These are phyloP conservation scores for Fragilaria radians DNA, from an alignment of 108 stramenopile species.

Conservation along the genomic window DNA sequence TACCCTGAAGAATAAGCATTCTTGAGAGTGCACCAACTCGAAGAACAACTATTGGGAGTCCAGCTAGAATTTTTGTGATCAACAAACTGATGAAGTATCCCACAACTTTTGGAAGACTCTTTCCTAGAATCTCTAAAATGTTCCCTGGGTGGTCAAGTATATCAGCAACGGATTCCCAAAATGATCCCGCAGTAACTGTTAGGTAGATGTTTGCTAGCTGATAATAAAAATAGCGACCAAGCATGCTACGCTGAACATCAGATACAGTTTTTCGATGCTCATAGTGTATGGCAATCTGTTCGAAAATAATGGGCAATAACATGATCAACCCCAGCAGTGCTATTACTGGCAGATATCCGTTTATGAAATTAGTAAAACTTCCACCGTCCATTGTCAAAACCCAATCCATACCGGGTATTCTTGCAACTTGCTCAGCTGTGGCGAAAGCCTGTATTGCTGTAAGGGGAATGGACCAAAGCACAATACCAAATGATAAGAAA, in stretches of 20 bases:
- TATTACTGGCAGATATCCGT: conserved; percentile 88
- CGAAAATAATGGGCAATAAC: conserved; percentile 78
- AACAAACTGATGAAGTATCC: conserved; percentile 84
- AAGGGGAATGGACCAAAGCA: conserved; percentile 86
- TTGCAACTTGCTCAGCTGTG: conserved; percentile 22
- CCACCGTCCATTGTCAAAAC: conserved; percentile 33
- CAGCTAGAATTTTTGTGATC: conserved; percentile 85
- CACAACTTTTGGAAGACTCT: conserved; percentile 70
- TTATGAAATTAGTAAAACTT: conserved; percentile 62
- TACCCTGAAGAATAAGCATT: conserved; percentile 46
- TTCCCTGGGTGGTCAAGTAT: conserved; percentile 79
- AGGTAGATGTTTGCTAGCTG: conserved; percentile 87
- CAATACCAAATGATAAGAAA: conserved; percentile 53
- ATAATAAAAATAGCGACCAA: conserved; percentile 87
- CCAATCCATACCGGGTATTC: conserved; percentile 50
- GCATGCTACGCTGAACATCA: conserved; percentile 77
- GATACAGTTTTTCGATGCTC: conserved; percentile 75
- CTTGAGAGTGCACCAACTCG: conserved; percentile 64
- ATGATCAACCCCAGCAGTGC: conserved; percentile 71
- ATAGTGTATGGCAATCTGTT: conserved; percentile 64
- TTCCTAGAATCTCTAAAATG: conserved; percentile 62
- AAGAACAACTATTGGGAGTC: conserved; percentile 79
- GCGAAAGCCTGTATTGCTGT: conserved; percentile 59
- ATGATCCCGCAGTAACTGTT: conserved; percentile 86
- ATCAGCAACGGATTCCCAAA: conserved; percentile 64